These are phyloP conservation scores for Diospyros lotus DNA, from an alignment of 148 eudicot genomes.

Conservation along the genomic window DNA sequence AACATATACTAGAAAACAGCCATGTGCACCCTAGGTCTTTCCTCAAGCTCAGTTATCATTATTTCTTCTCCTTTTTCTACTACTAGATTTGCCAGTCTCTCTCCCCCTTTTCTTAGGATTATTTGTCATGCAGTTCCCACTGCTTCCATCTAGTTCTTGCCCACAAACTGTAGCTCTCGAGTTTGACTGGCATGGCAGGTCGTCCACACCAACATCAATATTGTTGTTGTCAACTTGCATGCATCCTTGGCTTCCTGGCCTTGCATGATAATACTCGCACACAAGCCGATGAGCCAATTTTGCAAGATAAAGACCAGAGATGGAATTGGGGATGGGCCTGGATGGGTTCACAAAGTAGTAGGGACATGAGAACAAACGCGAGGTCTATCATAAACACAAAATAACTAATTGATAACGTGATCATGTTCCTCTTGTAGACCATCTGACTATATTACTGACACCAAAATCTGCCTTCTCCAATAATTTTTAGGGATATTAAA, in stretches of 20 bases:
- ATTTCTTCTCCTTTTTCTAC: too few species aligned
- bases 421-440: too few species aligned
- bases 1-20: neutral
- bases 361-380: neutral
- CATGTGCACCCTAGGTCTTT: neutral
- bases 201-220: neutral
- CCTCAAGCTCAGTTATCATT: neutral
- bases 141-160: neutral
- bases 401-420: too few species aligned
- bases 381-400: neutral
- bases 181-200: neutral
- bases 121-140: neutral
- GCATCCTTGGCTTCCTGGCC: neutral
- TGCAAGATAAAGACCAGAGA: conserved; percentile 20
- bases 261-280: conserved; percentile 8
- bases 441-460: neutral
- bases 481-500: neutral
- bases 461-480: neutral
- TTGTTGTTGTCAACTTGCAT: neutral
- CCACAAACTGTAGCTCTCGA: neutral
- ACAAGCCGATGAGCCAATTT: conserved; percentile 21
- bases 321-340: conserved; percentile 18
- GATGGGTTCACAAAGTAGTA: neutral
- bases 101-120: neutral
- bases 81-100: too few species aligned